phyloP scores from a whole-genome alignment of 1,284 basidiomycete genomes.

The Ceratobasidium sp. region DNA sequence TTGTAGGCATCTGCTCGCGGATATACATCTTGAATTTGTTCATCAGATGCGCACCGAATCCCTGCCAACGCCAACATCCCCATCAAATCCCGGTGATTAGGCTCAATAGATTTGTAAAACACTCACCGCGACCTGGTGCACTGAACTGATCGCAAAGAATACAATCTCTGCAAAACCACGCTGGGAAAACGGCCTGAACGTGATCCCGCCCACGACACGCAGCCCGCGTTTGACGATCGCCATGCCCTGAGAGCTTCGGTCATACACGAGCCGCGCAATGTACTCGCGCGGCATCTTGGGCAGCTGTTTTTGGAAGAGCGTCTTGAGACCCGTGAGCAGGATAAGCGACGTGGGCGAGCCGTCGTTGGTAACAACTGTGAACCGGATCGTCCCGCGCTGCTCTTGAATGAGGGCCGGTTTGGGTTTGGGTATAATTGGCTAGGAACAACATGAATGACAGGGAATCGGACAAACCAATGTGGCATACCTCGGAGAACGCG shows the following conservation, averaged over 20 bases:
- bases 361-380: constrained; percentile 89
- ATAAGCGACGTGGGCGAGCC: constrained; percentile 79
- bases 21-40: constrained; percentile 98
- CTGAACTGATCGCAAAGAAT: constrained; percentile 97
- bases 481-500: constrained; percentile 61
- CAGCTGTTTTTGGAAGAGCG: constrained; percentile 95
- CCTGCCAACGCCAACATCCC: constrained; percentile 63
- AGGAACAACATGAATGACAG: too few relatives aligned
- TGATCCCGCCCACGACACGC: constrained; percentile 98
- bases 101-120: neutral
- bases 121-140: constrained; percentile 94
- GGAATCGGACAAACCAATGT: too few relatives aligned
- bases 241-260: constrained; percentile 89
- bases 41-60: constrained; percentile 99
- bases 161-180: constrained; percentile 98
- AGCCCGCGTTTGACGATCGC: constrained; percentile 96
- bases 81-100: neutral
- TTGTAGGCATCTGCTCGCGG: constrained; percentile 76
- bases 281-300: constrained; percentile 99
- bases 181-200: constrained; percentile 95
- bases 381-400: constrained; percentile 83
- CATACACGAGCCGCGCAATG: constrained; percentile 95
- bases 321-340: constrained; percentile 93
- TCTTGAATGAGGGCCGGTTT: constrained; percentile 88
- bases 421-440: constrained; percentile 61